Evolutionary conservation across 208 protist species (phyloP).

Genomic region (Leishmania mexicana): DNA sequence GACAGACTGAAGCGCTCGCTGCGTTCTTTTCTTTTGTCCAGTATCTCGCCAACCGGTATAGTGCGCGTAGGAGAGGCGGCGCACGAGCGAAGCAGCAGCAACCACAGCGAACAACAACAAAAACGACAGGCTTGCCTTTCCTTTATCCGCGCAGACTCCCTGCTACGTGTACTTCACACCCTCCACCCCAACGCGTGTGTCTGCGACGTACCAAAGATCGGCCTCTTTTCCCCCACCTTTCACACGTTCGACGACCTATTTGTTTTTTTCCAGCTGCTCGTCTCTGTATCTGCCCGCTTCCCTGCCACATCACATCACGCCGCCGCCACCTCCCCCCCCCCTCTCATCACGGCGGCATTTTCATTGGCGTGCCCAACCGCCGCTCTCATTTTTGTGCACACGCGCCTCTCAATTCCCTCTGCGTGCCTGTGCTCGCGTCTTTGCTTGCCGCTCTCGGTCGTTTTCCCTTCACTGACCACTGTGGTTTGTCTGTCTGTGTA

Average conservation of each 20-base stretch:
- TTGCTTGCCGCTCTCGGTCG: too few species aligned
- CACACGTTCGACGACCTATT: neutral
- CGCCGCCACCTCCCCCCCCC: neutral
- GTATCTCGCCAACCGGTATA: neutral
- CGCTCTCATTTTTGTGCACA: neutral
- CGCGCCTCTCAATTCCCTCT: too few species aligned
- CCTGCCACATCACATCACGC: neutral
- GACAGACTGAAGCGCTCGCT: neutral
- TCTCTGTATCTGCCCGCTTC: neutral
- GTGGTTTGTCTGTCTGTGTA: too few species aligned
- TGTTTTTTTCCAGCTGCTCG: neutral
- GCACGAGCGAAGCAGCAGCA: neutral
- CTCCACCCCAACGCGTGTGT: neutral
- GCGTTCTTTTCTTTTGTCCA: neutral
- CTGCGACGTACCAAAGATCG: neutral
- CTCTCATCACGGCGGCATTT: neutral
- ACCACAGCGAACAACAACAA: neutral
- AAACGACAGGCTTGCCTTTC: neutral
- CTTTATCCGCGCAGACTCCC: neutral
- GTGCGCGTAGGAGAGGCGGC: too few species aligned
- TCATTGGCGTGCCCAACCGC: neutral
- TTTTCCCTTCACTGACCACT: too few species aligned
- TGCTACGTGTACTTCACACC: neutral
- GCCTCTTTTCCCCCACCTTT: neutral
- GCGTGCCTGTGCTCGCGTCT: too few species aligned